Evolutionary conservation across 768 basidiomycete species (phyloP).

Genomic region (Podaxis rugospora): DNA sequence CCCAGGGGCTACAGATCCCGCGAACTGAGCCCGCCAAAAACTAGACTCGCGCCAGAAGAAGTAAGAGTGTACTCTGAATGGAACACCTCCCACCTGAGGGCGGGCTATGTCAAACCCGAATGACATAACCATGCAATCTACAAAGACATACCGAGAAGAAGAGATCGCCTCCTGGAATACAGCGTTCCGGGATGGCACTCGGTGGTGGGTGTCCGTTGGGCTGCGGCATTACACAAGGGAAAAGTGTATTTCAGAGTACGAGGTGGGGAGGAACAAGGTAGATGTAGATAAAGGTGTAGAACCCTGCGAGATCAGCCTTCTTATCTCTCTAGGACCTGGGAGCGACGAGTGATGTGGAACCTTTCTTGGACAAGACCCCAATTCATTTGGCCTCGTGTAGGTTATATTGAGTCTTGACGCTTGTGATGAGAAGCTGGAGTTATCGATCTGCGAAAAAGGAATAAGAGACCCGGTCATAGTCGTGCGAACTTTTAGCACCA

Average conservation of each 20-base stretch:
- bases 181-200: not conserved
- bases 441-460: not conserved
- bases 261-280: not conserved
- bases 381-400: not conserved
- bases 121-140: not conserved
- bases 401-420: not conserved
- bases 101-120: not conserved
- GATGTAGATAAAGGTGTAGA: too few relatives aligned
- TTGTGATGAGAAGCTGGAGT: not conserved
- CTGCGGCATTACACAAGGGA: not conserved
- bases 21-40: conserved; percentile 8
- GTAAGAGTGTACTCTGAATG: conserved; percentile 14
- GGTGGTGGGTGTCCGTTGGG: not conserved
- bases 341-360: not conserved
- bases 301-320: not conserved
- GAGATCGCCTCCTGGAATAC: not conserved
- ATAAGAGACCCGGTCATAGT: not conserved
- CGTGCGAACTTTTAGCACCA: not conserved
- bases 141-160: not conserved
- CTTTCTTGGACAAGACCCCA: not conserved
- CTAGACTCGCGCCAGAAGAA: conserved; percentile 14
- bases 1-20: not conserved
- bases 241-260: not conserved
- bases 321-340: not conserved
- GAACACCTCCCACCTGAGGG: conserved; percentile 3